Base-by-base conservation (phyloP, 805 yeast genomes). In the Schwanniomyces occidentalis region DNA sequence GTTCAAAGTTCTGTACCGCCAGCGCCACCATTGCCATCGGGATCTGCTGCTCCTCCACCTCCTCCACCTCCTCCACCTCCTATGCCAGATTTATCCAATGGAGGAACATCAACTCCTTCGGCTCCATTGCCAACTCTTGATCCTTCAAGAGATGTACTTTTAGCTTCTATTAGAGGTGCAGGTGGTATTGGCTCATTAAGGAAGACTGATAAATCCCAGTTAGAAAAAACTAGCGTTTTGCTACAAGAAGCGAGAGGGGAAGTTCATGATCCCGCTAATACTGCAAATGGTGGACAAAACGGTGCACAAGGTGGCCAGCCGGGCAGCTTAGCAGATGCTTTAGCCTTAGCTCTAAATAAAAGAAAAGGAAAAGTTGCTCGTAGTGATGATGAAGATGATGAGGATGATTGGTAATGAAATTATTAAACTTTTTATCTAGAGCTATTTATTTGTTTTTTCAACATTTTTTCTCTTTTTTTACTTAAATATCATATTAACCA, bases 381-480 rank as follows among this genome's bases (percentile, higher is more conserved):
- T 13, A 80, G 88, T 46, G 95, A 88, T 44, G 93, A 84, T 40
- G 95, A 85, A 47, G 93, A 85, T 44, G 90, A 85, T 40, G 95
- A 87, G 34, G 68, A 63, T 18, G 37, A 28, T 79, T 27, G 30
- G 30, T 27, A 27, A 18, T 5, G 4, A 5, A 8, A 5, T 5
- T 14, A n/a, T n/a, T n/a, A n/a, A n/a, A n/a, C n/a, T n/a, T n/a
- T n/a, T n/a, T n/a, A n/a, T n/a, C n/a, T n/a, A n/a, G n/a, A n/a
- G n/a, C n/a, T n/a, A n/a, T n/a, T n/a, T n/a, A n/a, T n/a, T n/a
- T n/a, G n/a, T n/a, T n/a, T n/a, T n/a, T n/a, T n/a, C n/a, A n/a
- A n/a, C n/a, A n/a, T n/a, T n/a, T n/a, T n/a, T n/a, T n/a, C n/a
- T n/a, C n/a, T n/a, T n/a, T n/a, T n/a, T n/a, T n/a, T n/a, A n/a